Base-by-base conservation (phyloP, 2,329 filamentous ascomycete genomes). In the Cryphonectria nitschkei region DNA sequence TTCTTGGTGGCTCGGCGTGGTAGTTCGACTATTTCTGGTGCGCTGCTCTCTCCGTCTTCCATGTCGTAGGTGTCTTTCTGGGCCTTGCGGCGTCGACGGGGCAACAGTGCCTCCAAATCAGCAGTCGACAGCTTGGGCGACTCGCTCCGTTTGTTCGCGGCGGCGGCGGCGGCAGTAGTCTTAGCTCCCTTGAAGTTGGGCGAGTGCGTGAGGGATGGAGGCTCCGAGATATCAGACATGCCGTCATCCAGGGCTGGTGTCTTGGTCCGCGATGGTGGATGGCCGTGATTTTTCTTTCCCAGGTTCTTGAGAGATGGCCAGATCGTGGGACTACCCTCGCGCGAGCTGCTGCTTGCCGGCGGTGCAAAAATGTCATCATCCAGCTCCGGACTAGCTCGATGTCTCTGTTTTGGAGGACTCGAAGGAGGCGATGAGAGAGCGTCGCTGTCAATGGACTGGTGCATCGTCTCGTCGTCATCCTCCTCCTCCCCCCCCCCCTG, bases 171-270 rank as follows among this genome's bases (percentile, higher is more conserved):
- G 16, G 13, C 56, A 43, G 26, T 65, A 14, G 66, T 64, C 50
- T 73, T 61, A 71, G 69, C 22, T 0, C 79, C 76, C 11, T 75
- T 78, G 72, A 82, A 85, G 75, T 91, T 90, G 43, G 89, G 89
- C 0, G 89, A 92, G 76, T 91, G 89, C 4, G 89, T 92, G 4
- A 92, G 81, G 0, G 89, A 91, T 0, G 89, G 89, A 0, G 89
- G 89, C 2, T 89, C 91, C 1, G 89, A 91, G 14, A 88, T 80
- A 62, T 88, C 84, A 0, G 87, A 89, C n/a, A 81, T 74, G 72
- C 83, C 79, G 61, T 82, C 82, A 34, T 82, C 77, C 9, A 76
- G 76, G 2, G 78, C 81, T 0, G 82, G 82, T 0, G 82, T 83
- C 68, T 77, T 79, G n/a, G 78, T 73, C 34, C 73, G 75, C 9